These are phyloP conservation scores for Kwoniella dejecticola DNA, from an alignment of 768 basidiomycete genomes.

Conservation along the genomic window DNA sequence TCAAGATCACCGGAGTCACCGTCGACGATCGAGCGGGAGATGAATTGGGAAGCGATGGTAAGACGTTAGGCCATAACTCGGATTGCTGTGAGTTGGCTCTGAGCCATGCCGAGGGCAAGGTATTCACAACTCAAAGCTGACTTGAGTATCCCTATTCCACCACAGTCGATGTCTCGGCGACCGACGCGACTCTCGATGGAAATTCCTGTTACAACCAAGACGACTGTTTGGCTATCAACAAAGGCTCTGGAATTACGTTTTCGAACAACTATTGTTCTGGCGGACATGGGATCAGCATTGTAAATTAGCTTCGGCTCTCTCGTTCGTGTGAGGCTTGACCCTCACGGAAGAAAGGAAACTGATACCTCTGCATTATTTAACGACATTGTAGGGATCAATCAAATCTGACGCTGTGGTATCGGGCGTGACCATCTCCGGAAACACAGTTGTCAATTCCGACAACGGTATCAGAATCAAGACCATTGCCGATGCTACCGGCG, in stretches of 20 bases:
- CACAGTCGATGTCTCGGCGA: slow-evolving; percentile 14
- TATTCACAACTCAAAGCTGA: too few relatives aligned
- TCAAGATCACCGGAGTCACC: slow-evolving; percentile 7
- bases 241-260: slow-evolving; percentile 2
- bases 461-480: slow-evolving; percentile 10
- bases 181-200: not conserved
- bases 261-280: slow-evolving; percentile 9
- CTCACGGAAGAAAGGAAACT: not conserved
- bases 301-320: not conserved
- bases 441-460: not conserved
- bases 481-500: not conserved
- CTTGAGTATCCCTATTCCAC: too few relatives aligned
- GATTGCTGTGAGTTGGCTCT: slow-evolving; percentile 9
- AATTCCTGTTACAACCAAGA: slow-evolving; percentile 11
- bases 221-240: slow-evolving; percentile 11
- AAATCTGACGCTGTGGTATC: slow-evolving; percentile 3
- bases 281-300: slow-evolving; percentile 8
- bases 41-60: not conserved
- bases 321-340: not conserved
- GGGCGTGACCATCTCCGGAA: not conserved
- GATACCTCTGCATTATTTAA: not conserved
- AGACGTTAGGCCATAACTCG: not conserved
- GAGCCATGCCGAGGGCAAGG: too few relatives aligned
- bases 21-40: slow-evolving; percentile 1
- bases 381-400: slow-evolving; percentile 17